Evolutionary conservation across 495 filamentous ascomycete species (phyloP).

Genomic region (Aeminium ludgeri): DNA sequence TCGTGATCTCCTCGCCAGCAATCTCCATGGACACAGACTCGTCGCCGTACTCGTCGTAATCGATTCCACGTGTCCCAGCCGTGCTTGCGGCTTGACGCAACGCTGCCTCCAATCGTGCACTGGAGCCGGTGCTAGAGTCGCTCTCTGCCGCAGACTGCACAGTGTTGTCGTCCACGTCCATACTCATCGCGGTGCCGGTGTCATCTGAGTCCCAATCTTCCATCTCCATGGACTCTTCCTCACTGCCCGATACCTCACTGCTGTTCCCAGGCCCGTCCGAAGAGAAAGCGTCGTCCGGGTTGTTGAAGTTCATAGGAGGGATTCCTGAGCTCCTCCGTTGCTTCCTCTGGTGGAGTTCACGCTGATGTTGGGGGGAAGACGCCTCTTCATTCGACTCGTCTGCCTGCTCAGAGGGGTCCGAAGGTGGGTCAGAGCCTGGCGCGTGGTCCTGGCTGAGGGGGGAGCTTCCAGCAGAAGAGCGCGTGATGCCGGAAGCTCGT

Average conservation of each 20-base stretch:
- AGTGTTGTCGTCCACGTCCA: constrained; percentile 17
- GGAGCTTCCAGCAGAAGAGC: constrained; percentile 22
- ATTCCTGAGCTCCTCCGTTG: constrained; percentile 48
- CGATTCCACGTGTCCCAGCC: constrained; percentile 48
- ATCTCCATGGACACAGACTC: constrained; percentile 55
- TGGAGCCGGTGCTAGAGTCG: constrained; percentile 45
- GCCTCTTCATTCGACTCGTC: constrained; percentile 45
- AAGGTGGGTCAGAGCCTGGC: constrained; percentile 37
- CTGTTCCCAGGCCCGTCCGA: constrained; percentile 65
- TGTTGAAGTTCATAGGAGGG: constrained; percentile 42
- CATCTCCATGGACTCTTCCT: constrained; percentile 8
- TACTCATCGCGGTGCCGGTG: constrained; percentile 17
- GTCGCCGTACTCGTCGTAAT: constrained; percentile 42
- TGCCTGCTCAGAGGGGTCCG: constrained; percentile 43
- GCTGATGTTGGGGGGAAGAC: constrained; percentile 45
- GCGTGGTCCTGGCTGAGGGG: constrained; percentile 32
- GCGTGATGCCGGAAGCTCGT: constrained; percentile 44
- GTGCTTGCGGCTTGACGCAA: constrained; percentile 57
- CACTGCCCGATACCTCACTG: constrained; percentile 22
- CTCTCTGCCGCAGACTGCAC: constrained; percentile 14
- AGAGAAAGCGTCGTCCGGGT: constrained; percentile 45
- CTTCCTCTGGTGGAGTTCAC: constrained; percentile 49
- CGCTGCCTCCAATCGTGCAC: constrained; percentile 52
- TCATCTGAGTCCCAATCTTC: constrained; percentile 12
- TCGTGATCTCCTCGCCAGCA: constrained; percentile 65